phyloP scores from a whole-genome alignment of 345 rosid species.

The Eucalyptus tenuipes region DNA sequence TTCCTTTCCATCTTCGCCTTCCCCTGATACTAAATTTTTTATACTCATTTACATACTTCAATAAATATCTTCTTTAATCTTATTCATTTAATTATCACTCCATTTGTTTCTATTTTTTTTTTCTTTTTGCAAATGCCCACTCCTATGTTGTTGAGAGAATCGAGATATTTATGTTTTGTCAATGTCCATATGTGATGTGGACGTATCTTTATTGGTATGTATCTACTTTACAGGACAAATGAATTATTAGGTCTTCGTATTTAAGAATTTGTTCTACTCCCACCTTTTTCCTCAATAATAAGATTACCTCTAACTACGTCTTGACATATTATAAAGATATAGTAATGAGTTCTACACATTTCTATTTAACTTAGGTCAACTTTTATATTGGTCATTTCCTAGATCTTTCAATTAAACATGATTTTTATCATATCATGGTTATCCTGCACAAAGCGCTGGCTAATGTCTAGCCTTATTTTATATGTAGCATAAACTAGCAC shows the following conservation, averaged over 20 bases:
- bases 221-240: not conserved
- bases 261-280: not conserved
- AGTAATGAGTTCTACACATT: not conserved
- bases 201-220: not conserved
- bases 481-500: not conserved
- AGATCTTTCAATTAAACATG: not conserved
- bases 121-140: not conserved
- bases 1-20: not conserved
- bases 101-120: not conserved
- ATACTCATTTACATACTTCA: not conserved
- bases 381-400: not conserved
- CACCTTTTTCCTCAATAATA: not conserved
- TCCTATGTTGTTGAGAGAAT: not conserved
- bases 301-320: not conserved
- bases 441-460: not conserved
- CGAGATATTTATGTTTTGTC: not conserved
- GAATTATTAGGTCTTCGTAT: not conserved
- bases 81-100: not conserved
- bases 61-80: not conserved
- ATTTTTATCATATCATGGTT: not conserved
- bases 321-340: not conserved
- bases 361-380: not conserved
- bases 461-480: not conserved
- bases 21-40: not conserved
- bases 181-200: not conserved